phyloP scores from a whole-genome alignment of 2,329 filamentous ascomycete species.

The Pseudocercospora cruenta region DNA sequence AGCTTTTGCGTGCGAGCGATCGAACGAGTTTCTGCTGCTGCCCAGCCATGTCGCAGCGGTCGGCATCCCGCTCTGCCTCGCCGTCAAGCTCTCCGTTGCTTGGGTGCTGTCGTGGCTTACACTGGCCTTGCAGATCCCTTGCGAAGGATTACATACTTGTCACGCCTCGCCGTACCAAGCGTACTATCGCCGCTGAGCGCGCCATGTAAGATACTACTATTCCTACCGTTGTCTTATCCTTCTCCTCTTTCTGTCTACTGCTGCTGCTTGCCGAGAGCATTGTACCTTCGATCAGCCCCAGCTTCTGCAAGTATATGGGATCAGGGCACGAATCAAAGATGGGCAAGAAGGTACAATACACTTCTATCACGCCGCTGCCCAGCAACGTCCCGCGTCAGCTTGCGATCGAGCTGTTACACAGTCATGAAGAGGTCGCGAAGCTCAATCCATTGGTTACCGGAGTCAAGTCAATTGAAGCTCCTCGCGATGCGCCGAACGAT shows the following conservation, averaged over 20 bases:
- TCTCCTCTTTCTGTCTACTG: neutral
- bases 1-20: neutral
- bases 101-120: conserved; percentile 5
- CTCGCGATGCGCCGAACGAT: conserved; percentile 66
- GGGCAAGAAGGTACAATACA: conserved; percentile 66
- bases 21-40: neutral
- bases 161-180: neutral
- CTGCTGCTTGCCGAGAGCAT: neutral
- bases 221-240: neutral
- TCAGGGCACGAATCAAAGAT: conserved; percentile 24
- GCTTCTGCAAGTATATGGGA: neutral
- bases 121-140: conserved; percentile 4
- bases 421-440: conserved; percentile 70
- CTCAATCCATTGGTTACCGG: conserved; percentile 70
- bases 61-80: neutral
- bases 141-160: neutral
- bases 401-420: conserved; percentile 72
- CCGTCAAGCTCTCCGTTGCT: neutral
- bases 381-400: conserved; percentile 71
- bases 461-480: conserved; percentile 66
- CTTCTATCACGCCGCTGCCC: conserved; percentile 71
- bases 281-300: neutral
- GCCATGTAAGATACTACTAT: conserved; percentile 1
- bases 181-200: neutral
- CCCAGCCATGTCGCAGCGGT: neutral